Conservation (phyloP, 805 yeast species). For the Yarrowia deformans region DNA sequence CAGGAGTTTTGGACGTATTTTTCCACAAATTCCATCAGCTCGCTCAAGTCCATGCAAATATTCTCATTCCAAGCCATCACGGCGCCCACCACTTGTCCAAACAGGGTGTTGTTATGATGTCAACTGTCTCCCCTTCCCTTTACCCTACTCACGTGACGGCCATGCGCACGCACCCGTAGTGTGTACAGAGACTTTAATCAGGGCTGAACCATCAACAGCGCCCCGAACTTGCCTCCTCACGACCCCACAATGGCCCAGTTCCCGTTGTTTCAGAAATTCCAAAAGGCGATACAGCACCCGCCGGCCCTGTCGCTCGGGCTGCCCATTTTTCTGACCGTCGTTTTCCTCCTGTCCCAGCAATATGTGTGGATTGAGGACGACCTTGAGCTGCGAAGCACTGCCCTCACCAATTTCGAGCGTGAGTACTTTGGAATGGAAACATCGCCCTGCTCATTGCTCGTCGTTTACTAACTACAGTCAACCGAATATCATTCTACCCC, state of each 20-base stretch:
- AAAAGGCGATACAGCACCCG: slow-evolving; percentile 40
- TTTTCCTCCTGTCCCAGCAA: slow-evolving; percentile 38
- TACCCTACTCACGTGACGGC: slow-evolving; percentile 35
- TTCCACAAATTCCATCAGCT: background rate
- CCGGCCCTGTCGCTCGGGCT: slow-evolving; percentile 46
- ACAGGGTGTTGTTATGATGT: slow-evolving; percentile 1
- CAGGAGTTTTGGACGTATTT: background rate
- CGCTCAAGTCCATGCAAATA: background rate
- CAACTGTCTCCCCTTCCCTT: background rate
- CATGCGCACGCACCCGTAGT: background rate
- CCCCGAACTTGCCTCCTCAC: background rate
- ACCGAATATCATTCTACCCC: slow-evolving; percentile 72
- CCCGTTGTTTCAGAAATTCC: slow-evolving; percentile 33
- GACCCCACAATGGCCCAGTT: slow-evolving; percentile 34
- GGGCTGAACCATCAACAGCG: slow-evolving; percentile 13
- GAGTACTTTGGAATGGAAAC: slow-evolving; percentile 40
- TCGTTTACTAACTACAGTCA: slow-evolving; percentile 46
- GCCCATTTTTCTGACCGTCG: slow-evolving; percentile 42
- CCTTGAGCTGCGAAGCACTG: slow-evolving; percentile 63
- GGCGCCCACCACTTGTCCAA: slow-evolving; percentile 2
- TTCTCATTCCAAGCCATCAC: background rate
- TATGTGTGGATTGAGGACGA: slow-evolving; percentile 48
- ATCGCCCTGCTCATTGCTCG: slow-evolving; percentile 23
- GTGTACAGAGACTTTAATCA: slow-evolving; percentile 6
- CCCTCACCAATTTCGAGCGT: slow-evolving; percentile 58